Percentiles rank a stretch among this genome's conserved stretches.
Evolutionary conservation across 805 yeast genomes (phyloP).

Genomic region (Suhomyces prunicola): DNA sequence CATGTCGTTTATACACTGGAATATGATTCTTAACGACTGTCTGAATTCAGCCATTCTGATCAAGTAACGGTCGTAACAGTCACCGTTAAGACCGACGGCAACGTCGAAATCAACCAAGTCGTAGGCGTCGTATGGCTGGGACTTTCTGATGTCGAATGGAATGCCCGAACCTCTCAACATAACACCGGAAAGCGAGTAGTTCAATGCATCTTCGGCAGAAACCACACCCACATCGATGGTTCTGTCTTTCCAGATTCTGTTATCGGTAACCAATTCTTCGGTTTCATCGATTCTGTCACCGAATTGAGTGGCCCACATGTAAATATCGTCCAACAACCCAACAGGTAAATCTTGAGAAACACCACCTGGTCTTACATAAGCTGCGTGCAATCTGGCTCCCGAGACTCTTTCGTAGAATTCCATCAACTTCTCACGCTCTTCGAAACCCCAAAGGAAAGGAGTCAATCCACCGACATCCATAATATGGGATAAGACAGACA

Average conservation of each 20-base stretch:
- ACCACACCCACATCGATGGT: slow-evolving; percentile 77
- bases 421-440: slow-evolving; percentile 90
- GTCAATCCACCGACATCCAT: slow-evolving; percentile 95
- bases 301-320: slow-evolving; percentile 95
- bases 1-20: slow-evolving; percentile 87
- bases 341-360: slow-evolving; percentile 85
- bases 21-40: slow-evolving; percentile 84
- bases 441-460: slow-evolving; percentile 92
- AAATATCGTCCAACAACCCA: slow-evolving; percentile 83
- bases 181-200: slow-evolving; percentile 77
- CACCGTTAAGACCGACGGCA: slow-evolving; percentile 84
- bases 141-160: slow-evolving; percentile 81
- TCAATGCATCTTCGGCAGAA: slow-evolving; percentile 82
- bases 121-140: slow-evolving; percentile 89
- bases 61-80: slow-evolving; percentile 86
- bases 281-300: slow-evolving; percentile 91
- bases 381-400: slow-evolving; percentile 87
- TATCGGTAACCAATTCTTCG: slow-evolving; percentile 84
- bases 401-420: slow-evolving; percentile 88
- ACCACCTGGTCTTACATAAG: slow-evolving; percentile 90
- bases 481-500: slow-evolving; percentile 84
- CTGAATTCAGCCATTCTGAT: slow-evolving; percentile 90
- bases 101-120: slow-evolving; percentile 82
- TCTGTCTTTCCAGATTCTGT: slow-evolving; percentile 90
- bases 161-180: slow-evolving; percentile 91